Percentiles rank a stretch among this genome's conserved stretches.
phyloP scores from a whole-genome alignment of 2,329 filamentous ascomycete species.

The Mycosphaerella sp. region DNA sequence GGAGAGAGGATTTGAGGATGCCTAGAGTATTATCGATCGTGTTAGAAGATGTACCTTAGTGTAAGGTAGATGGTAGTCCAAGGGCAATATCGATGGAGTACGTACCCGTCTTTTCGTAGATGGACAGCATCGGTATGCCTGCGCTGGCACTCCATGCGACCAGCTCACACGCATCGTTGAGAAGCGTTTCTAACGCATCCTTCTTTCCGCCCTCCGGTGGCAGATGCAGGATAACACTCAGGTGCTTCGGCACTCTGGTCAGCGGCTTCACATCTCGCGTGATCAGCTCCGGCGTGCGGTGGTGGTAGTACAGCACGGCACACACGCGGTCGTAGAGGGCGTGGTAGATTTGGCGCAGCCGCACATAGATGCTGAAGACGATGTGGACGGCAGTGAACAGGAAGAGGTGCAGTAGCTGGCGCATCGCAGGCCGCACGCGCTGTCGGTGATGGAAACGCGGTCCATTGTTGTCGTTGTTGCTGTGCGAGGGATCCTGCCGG shows the following conservation, averaged over 20 bases:
- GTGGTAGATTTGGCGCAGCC: constrained; percentile 72
- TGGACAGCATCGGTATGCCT: constrained; percentile 76
- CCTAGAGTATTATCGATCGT: constrained; percentile 47
- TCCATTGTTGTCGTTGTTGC: constrained; percentile 8
- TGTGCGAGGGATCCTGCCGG: neutral
- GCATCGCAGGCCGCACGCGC: constrained; percentile 28
- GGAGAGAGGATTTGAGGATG: constrained; percentile 79
- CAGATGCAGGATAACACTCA: constrained; percentile 77
- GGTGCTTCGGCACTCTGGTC: constrained; percentile 69
- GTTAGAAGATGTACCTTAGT: no score
- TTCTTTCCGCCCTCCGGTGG: constrained; percentile 61
- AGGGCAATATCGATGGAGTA: neutral
- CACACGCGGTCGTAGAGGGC: constrained; percentile 69
- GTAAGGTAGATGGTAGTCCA: no score
- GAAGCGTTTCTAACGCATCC: constrained; percentile 72
- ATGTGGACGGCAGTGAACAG: constrained; percentile 67
- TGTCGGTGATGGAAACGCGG: constrained; percentile 24
- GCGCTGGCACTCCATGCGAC: constrained; percentile 89
- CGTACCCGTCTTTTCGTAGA: constrained; percentile 88
- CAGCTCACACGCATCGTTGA: constrained; percentile 87
- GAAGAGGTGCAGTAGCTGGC: constrained; percentile 52
- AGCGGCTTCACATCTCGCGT: constrained; percentile 75
- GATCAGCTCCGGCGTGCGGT: constrained; percentile 89
- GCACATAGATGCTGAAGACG: constrained; percentile 82
- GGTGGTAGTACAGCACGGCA: constrained; percentile 86